Evolutionary conservation across 2,329 filamentous ascomycete genomes (phyloP), one percentile per base, ranked within the genome.

Genomic region (Thielaviopsis populi): DNA sequence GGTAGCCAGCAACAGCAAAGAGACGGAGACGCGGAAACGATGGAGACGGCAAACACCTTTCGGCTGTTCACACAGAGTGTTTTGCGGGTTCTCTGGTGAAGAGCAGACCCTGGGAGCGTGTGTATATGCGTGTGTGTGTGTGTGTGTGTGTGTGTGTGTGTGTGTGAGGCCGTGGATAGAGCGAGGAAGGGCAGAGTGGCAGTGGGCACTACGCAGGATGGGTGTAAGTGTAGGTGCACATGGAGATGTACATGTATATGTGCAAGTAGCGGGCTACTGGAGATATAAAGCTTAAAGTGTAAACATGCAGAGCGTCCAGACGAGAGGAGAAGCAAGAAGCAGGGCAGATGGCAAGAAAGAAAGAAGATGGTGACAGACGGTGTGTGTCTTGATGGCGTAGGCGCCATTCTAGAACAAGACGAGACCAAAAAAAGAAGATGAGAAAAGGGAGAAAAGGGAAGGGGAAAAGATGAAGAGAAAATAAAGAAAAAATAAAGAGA

Each of bases 31-130:
- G 43, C 46, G 46, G 33, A 41, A 40, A 43, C n/a, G 6, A 60
- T 3, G 40, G 13, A 61, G 24, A 50, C 33, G 46, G 60, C 60
- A 62, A 62, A 62, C 60, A 50, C 60, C 27, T 50, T 53, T 62
- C 60, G 60, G 60, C 60, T 62, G 60, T 62, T 62, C 60, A 61
- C 42, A 62, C 60, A 54, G 41, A 13, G 19, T 62, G 46, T 62
- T 53, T 62, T 37, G 50, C 17, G 27, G 50, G 11, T 54, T n/a
- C 42, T 46, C 42, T 46, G 24, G 50, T 33, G 17, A n/a, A 17
- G 48, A 27, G 48, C 22, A 10, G 48, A 27, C 19, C n/a, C 7
- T 27, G n/a, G 2, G n/a, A n/a, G n/a, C n/a, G n/a, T n/a, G n/a
- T n/a, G n/a, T n/a, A n/a, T n/a, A n/a, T n/a, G n/a, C n/a, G 46